phyloP scores from a whole-genome alignment of 2,329 filamentous ascomycete species.

The Salinomyces thailandicus region DNA sequence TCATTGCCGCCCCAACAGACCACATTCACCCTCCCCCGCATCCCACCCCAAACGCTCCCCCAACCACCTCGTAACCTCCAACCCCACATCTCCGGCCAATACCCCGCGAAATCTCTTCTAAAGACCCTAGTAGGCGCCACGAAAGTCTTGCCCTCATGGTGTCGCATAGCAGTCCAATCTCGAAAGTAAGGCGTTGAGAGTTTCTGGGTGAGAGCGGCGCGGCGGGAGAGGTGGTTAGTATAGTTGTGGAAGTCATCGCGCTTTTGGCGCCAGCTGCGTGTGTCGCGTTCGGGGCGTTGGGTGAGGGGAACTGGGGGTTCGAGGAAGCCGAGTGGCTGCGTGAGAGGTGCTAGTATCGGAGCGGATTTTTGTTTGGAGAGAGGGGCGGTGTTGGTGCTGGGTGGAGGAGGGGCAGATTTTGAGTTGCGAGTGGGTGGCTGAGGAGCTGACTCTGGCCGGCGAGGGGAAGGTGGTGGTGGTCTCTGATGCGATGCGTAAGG shows the following conservation, averaged over 20 bases:
- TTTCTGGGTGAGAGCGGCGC: slow-evolving; percentile 64
- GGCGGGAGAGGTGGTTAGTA: slow-evolving; percentile 67
- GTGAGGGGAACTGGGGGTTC: slow-evolving; percentile 1
- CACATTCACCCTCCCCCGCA: slow-evolving; percentile 54
- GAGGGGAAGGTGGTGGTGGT: too few relatives aligned
- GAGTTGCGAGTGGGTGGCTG: too few relatives aligned
- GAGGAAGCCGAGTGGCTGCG: too few relatives aligned
- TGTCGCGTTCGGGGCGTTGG: slow-evolving; percentile 61
- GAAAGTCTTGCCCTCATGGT: slow-evolving; percentile 83
- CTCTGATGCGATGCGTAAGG: too few relatives aligned
- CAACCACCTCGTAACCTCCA: slow-evolving; percentile 48
- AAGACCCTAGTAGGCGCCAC: slow-evolving; percentile 76
- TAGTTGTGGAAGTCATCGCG: slow-evolving; percentile 75
- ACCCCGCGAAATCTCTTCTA: slow-evolving; percentile 69
- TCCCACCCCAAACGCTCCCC: slow-evolving; percentile 42
- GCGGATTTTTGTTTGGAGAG: too few relatives aligned
- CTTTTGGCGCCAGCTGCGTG: slow-evolving; percentile 54
- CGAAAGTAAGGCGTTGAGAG: slow-evolving; percentile 86
- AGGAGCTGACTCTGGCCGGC: neutral
- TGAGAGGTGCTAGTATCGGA: too few relatives aligned
- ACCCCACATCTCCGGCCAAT: slow-evolving; percentile 86
- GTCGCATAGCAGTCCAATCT: slow-evolving; percentile 80
- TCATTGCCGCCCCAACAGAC: slow-evolving; percentile 70
- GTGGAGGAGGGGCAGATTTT: too few relatives aligned
- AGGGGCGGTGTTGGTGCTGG: too few relatives aligned